Evolutionary conservation across 2,329 filamentous ascomycete genomes (phyloP).

Genomic region (Fusarium nygamai): DNA sequence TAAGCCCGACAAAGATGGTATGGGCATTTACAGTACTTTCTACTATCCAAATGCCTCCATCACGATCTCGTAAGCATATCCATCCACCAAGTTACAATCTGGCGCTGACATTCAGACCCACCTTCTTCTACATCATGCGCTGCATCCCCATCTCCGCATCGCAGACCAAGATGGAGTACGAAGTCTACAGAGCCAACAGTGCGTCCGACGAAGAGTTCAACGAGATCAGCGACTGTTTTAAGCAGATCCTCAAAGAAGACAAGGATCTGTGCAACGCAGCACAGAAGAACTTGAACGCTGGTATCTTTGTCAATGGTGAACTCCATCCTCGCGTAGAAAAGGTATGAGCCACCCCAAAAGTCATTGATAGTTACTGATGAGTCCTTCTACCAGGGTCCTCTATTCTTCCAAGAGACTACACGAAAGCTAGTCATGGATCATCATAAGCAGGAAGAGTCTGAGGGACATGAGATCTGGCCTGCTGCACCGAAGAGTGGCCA

Average conservation of each 20-base stretch:
- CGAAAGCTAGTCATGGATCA: neutral
- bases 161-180: neutral
- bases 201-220: neutral
- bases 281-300: slow-evolving; percentile 6
- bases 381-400: neutral
- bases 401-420: neutral
- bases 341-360: neutral
- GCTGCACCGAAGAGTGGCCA: neutral
- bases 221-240: slow-evolving; percentile 4
- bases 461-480: neutral
- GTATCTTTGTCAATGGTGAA: slow-evolving; percentile 11
- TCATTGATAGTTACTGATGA: too few relatives aligned
- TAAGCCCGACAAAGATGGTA: slow-evolving; percentile 21
- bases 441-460: neutral
- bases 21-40: slow-evolving; percentile 4
- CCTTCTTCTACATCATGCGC: slow-evolving; percentile 21
- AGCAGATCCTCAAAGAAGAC: slow-evolving; percentile 1
- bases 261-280: slow-evolving; percentile 3
- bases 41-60: slow-evolving; percentile 8
- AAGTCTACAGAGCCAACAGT: slow-evolving; percentile 10
- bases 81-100: neutral
- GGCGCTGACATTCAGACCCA: neutral
- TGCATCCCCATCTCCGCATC: neutral
- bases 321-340: slow-evolving; percentile 12
- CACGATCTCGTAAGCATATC: slow-evolving; percentile 3